These are phyloP conservation scores for Setomelanomma holmii DNA, from an alignment of 2,329 filamentous ascomycete genomes.

Conservation along the genomic window DNA sequence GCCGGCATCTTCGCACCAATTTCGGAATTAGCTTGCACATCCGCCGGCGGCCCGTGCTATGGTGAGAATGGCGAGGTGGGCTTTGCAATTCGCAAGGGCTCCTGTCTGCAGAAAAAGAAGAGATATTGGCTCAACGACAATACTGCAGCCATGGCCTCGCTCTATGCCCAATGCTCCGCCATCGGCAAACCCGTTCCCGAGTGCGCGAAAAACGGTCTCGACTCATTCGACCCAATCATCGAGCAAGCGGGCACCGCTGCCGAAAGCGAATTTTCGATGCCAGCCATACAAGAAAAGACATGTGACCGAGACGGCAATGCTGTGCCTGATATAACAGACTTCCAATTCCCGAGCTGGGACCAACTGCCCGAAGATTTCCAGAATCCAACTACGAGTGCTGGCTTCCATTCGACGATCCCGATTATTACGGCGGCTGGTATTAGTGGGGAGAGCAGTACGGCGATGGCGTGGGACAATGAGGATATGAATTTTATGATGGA, in stretches of 20 bases:
- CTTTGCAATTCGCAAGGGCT: slow-evolving; percentile 10
- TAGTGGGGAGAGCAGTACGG: neutral
- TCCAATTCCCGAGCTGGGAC: slow-evolving; percentile 38
- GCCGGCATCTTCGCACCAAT: slow-evolving; percentile 23
- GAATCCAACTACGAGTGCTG: slow-evolving; percentile 29
- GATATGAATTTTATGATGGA: slow-evolving; percentile 43
- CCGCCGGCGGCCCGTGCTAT: slow-evolving; percentile 23
- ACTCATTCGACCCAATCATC: slow-evolving; percentile 14
- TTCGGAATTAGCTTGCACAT: slow-evolving; percentile 25
- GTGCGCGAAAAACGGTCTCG: slow-evolving; percentile 8
- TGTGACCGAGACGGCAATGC: slow-evolving; percentile 6
- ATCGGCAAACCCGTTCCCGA: slow-evolving; percentile 4
- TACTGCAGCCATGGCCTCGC: slow-evolving; percentile 6
- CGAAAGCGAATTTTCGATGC: slow-evolving; percentile 3
- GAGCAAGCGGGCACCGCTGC: slow-evolving; percentile 13
- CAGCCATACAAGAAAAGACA: slow-evolving; percentile 3
- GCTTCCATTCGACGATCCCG: slow-evolving; percentile 20
- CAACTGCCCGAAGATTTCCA: slow-evolving; percentile 33
- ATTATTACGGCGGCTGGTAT: slow-evolving; percentile 11
- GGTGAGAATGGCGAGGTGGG: slow-evolving; percentile 34
- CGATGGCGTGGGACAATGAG: slow-evolving; percentile 39
- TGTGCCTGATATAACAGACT: slow-evolving; percentile 15
- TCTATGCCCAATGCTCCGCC: slow-evolving; percentile 1
- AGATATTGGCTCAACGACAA: slow-evolving; percentile 14
- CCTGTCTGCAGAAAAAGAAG: slow-evolving; percentile 7